phyloP scores from a whole-genome alignment of 1,284 basidiomycete species.

The Pholiota adiposa region DNA sequence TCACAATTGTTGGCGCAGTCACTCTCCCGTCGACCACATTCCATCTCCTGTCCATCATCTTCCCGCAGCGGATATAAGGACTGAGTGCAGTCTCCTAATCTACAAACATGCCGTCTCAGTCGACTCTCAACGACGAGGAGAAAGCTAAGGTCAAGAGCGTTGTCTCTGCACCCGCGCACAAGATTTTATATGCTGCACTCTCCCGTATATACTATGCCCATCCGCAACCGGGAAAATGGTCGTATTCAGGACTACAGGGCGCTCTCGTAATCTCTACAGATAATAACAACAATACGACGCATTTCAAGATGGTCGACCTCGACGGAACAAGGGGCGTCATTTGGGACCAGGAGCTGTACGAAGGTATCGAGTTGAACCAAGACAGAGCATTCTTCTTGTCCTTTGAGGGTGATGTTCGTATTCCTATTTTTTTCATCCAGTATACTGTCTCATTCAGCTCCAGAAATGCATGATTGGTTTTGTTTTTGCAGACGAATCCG shows the following conservation, averaged over 20 bases:
- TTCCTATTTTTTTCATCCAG: neutral
- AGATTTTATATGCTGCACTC: constrained; percentile 80
- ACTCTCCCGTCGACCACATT: neutral
- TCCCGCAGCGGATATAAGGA: neutral
- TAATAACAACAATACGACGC: constrained; percentile 58
- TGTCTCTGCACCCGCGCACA: constrained; percentile 59
- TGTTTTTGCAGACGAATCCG: constrained; percentile 88
- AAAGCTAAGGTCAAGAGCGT: constrained; percentile 77
- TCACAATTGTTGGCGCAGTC: constrained; percentile 1
- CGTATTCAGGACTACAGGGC: constrained; percentile 85
- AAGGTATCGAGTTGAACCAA: constrained; percentile 82
- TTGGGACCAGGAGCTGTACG: constrained; percentile 95
- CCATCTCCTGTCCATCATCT: neutral
- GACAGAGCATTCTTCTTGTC: constrained; percentile 95
- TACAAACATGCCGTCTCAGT: constrained; percentile 66
- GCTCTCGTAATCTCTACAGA: constrained; percentile 78
- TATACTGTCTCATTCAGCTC: constrained; percentile 7
- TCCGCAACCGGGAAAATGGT: constrained; percentile 78
- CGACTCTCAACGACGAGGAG: constrained; percentile 73
- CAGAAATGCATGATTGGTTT: constrained; percentile 90
- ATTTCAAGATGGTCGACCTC: constrained; percentile 83
- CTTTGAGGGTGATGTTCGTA: constrained; percentile 89
- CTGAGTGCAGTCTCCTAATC: neutral
- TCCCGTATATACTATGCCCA: constrained; percentile 88
- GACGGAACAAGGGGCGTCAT: constrained; percentile 84